These are phyloP conservation scores for Paramecium pentaurelia DNA, from an alignment of 73 alveolate genomes.

Conservation along the genomic window DNA sequence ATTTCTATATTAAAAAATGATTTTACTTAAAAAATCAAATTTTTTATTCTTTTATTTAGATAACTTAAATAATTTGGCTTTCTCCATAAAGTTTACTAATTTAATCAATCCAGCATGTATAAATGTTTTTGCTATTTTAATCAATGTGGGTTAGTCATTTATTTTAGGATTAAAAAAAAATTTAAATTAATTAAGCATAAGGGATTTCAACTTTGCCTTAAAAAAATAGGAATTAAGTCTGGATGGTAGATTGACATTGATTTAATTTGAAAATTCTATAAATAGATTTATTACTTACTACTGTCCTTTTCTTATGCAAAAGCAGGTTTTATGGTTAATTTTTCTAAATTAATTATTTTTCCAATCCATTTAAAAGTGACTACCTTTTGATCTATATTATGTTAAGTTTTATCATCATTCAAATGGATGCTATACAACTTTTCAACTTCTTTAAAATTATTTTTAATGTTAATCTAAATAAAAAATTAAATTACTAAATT, in stretches of 20 bases:
- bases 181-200: not conserved
- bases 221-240: not conserved
- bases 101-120: not conserved
- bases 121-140: not conserved
- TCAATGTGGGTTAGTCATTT: not conserved
- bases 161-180: not conserved
- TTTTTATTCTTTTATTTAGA: not conserved
- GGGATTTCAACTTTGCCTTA: not conserved
- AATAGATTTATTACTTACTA: not conserved
- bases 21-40: not conserved
- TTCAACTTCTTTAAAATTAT: not conserved
- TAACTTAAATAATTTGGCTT: not conserved
- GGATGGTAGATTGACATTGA: conserved; percentile 3
- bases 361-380: conserved; percentile 37
- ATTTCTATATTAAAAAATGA: not conserved
- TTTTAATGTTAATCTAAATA: not conserved
- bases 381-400: not conserved
- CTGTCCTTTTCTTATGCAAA: not conserved
- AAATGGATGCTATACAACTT: not conserved
- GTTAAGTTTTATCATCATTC: not conserved
- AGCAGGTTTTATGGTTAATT: not conserved
- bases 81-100: not conserved
- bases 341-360: not conserved
- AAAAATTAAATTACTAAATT: not conserved
- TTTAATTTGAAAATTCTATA: not conserved